Evolutionary conservation across 768 basidiomycete genomes (phyloP).

Genomic region (Pulveroboletus sp.): DNA sequence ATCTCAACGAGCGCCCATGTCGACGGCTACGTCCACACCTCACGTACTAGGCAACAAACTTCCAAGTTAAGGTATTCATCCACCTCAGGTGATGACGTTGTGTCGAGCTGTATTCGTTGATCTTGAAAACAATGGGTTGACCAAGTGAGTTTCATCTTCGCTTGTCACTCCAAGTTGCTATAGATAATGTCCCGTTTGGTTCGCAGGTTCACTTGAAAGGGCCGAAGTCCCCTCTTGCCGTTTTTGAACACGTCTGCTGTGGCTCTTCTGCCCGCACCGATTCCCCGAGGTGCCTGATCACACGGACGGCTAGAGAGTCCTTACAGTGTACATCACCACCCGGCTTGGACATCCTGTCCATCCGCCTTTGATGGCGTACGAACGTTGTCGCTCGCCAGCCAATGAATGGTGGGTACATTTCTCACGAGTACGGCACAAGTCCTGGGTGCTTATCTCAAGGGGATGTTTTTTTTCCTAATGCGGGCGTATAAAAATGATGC

Average conservation of each 20-base stretch:
- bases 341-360: background rate
- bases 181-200: background rate
- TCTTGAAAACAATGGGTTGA: no score
- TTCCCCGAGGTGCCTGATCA: slow-evolving; percentile 1
- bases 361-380: slow-evolving; percentile 7
- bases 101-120: no score
- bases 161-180: background rate
- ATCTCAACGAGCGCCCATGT: no score
- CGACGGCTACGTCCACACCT: no score
- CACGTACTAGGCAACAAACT: no score
- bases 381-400: slow-evolving; percentile 19
- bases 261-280: background rate
- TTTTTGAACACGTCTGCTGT: background rate
- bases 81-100: no score
- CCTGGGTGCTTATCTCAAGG: background rate
- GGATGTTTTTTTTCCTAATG: background rate
- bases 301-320: background rate
- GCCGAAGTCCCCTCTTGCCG: no score
- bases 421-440: background rate
- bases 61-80: no score
- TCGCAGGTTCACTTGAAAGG: background rate
- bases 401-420: slow-evolving; percentile 8
- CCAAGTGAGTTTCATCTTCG: no score
- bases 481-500: slow-evolving; percentile 10
- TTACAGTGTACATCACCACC: background rate